Base-by-base conservation (phyloP, 208 protist species). In the Jaenimonas drosophilae region DNA sequence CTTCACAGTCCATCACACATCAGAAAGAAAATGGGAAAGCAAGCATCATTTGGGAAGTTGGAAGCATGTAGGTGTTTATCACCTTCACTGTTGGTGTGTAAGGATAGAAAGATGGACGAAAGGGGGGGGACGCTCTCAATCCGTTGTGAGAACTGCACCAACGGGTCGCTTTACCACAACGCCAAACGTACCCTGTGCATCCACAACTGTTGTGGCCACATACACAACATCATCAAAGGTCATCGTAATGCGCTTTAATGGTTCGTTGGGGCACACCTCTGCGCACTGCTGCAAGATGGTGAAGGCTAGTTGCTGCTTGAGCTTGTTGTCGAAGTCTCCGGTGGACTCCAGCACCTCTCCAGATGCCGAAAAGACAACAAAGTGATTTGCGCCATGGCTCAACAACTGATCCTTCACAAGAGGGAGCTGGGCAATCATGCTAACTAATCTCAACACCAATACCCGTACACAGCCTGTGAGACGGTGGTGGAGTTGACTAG, bases 331-430 rank as follows among this genome's bases (percentile, higher is more conserved):
- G 46, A 94, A 94, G 37, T 90, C 78, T 0, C 86, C 86, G 48
- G 76, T 82, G 32, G 58, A 74, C 27, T 88, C 78, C 16, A 89
- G 49, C 1, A 91, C 76, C 11, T 75, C 55, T 1, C 86, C 80
- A 4, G 64, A 44, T 4, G 66, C 62, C 9, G 77, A 69, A 16
- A 91, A 61, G 20, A 94, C 76, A 2, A 87, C 71, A 46, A 88
- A 94, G 51, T 91, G 70, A 25, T 88, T 91, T 23, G 71, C 63
- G n/a, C 77, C 76, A 36, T 87, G 71, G 34, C 75, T 83, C 5
- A 88, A 69, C 33, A 94, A 70, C 30, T 84, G 78, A 39, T 94
- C 86, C 52, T 89, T 90, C 29, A 94, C 63, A 45, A 72, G 71
- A 33, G 47, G 60, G 5, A 79, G 25, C 49, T 84, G 69, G n/a